Evolutionary conservation across 352 stramenopile genomes (phyloP).

Genomic region (Pythium periplocum): DNA sequence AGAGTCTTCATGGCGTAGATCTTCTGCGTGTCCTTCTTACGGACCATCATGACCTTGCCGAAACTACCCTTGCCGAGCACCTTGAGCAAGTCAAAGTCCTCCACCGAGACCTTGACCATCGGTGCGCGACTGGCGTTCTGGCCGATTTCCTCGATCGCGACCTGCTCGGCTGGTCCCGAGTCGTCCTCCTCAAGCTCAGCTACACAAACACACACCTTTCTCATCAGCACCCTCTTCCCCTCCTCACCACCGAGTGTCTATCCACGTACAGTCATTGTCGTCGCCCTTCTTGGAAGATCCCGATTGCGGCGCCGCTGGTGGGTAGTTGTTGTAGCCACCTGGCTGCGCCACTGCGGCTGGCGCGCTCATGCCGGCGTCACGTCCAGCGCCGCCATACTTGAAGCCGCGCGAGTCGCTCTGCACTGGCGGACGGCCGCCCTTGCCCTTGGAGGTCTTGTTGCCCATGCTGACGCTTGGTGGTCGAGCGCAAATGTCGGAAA

Average conservation of each 20-base stretch:
- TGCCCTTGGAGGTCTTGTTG: constrained; percentile 82
- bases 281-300: constrained; percentile 7
- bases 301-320: constrained; percentile 4
- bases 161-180: constrained; percentile 71
- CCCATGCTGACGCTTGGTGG: constrained; percentile 35
- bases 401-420: constrained; percentile 83
- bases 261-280: constrained; percentile 63
- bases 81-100: constrained; percentile 92
- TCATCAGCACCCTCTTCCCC: not conserved
- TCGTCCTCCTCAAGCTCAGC: constrained; percentile 43
- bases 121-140: constrained; percentile 31
- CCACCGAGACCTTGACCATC: constrained; percentile 83
- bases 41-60: constrained; percentile 95
- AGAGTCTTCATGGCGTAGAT: constrained; percentile 96
- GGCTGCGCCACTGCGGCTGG: constrained; percentile 57
- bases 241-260: not conserved
- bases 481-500: too few species aligned
- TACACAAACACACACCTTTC: constrained; percentile 4
- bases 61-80: constrained; percentile 95
- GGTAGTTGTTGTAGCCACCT: constrained; percentile 14
- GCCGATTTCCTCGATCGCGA: constrained; percentile 81
- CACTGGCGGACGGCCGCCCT: constrained; percentile 60
- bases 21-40: constrained; percentile 91
- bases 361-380: constrained; percentile 67
- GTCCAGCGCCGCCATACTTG: constrained; percentile 56